Percentiles rank a stretch among this genome's conserved stretches.
phyloP scores from a whole-genome alignment of 2,329 filamentous ascomycete species.

The Fusarium miscanthi region DNA sequence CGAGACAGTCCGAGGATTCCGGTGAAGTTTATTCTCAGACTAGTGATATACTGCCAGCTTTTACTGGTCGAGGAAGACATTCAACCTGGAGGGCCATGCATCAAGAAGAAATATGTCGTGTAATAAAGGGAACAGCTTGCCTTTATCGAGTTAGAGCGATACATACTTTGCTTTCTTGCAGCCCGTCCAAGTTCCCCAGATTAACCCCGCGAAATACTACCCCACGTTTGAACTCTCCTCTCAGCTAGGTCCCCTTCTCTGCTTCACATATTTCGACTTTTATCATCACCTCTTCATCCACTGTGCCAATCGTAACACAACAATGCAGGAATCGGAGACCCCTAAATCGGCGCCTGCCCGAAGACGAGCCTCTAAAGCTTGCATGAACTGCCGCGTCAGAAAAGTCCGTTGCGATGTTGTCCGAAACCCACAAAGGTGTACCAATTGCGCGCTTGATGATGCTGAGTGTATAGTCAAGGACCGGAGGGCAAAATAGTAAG shows the following conservation, averaged over 20 bases:
- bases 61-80: neutral
- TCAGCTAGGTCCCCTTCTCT: neutral
- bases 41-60: neutral
- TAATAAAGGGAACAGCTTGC: neutral
- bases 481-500: neutral
- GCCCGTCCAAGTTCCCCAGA: neutral
- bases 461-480: neutral
- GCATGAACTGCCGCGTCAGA: neutral
- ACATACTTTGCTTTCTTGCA: neutral
- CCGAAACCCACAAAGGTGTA: neutral
- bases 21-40: neutral
- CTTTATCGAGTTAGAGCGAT: neutral
- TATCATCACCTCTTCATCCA: neutral
- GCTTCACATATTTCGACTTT: neutral
- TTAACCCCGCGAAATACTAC: neutral
- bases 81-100: no score
- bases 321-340: neutral
- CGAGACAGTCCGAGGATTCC: neutral
- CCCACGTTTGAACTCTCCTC: neutral
- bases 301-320: neutral
- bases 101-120: neutral
- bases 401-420: neutral
- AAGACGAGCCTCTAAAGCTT: neutral
- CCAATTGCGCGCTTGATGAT: neutral
- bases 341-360: fast-evolving